Evolutionary conservation across 1,284 basidiomycete genomes (phyloP).

Genomic region (Pseudozyma sp.): DNA sequence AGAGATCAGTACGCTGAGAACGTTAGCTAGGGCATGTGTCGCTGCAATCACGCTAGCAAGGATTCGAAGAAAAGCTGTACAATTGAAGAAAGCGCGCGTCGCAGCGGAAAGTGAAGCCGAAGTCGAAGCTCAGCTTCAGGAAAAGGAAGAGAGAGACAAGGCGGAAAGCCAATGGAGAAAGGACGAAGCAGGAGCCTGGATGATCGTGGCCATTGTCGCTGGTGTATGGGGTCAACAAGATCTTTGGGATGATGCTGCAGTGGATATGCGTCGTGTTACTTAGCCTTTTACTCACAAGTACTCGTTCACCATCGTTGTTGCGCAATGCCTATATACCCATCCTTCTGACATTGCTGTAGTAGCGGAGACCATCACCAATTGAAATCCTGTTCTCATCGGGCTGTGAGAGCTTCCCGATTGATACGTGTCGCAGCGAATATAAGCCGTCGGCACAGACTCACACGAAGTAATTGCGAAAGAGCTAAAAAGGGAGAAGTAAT

Average conservation of each 20-base stretch:
- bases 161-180: constrained; percentile 62
- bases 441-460: no score
- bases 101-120: not conserved
- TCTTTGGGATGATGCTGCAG: constrained; percentile 79
- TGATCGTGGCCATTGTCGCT: constrained; percentile 79
- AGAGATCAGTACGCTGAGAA: constrained; percentile 81
- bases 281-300: not conserved
- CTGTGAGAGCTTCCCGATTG: no score
- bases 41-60: constrained; percentile 71
- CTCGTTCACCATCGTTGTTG: no score
- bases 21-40: constrained; percentile 80
- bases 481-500: no score
- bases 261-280: constrained; percentile 31
- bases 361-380: no score
- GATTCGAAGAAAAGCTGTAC: constrained; percentile 30
- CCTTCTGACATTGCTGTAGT: not conserved
- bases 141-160: constrained; percentile 54
- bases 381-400: no score
- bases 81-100: constrained; percentile 1
- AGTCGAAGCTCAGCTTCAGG: not conserved
- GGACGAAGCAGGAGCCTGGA: constrained; percentile 81
- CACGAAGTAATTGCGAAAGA: no score
- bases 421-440: no score
- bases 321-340: not conserved
- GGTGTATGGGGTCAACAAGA: constrained; percentile 88